Evolutionary conservation across 495 filamentous ascomycete genomes (phyloP), one percentile per base, ranked within the genome.

Genomic region (Penicillium chermesinum): DNA sequence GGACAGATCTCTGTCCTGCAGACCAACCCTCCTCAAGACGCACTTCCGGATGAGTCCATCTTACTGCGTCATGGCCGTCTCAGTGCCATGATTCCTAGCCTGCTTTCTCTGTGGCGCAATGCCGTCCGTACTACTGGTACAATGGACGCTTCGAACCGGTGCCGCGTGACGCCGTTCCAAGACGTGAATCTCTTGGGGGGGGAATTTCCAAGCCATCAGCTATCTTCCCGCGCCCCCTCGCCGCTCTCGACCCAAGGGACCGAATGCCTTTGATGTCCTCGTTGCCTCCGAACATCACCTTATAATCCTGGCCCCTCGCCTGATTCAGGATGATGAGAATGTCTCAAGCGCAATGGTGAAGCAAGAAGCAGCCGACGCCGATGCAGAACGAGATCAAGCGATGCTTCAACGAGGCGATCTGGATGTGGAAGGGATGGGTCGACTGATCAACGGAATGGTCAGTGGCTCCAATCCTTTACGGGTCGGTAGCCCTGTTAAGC

Each of bases 61-160:
- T 64, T 85, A 13, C 65, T 88, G n/a, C 86, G 83, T 66, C 76
- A 86, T 36, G 83, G 79, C n/a, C 73, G 78, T 10, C 75, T 77
- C 17, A 75, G 67, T 45, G 75, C 82, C 7, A 67, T 80, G 6
- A 84, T 89, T 36, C 79, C 86, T 2, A 80, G 78, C 22, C 66
- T 89, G 20, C 60, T 81, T 2, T 79, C 79, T 9, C 79, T 86
- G 59, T 89, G 85, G 85, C 77, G 80, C 7, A 82, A 78, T 44
- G 74, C 77, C 12, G 71, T 72, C n/a, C 78, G 75, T 39, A 71
- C 80, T 7, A 78, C 75, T 7, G 82, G 81, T 44, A 87, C 72
- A 1, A 65, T 75, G 38, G 72, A 75, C 38, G 55, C 69, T 6
- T 75, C 72, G 2, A 72, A 72, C 49, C 64, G 70, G 39, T 75